A percentile compares a stretch with the other conserved stretches of the same genome.
Evolutionary conservation across 2,329 filamentous ascomycete genomes (phyloP).

Genomic region (Alternaria tenuissima): DNA sequence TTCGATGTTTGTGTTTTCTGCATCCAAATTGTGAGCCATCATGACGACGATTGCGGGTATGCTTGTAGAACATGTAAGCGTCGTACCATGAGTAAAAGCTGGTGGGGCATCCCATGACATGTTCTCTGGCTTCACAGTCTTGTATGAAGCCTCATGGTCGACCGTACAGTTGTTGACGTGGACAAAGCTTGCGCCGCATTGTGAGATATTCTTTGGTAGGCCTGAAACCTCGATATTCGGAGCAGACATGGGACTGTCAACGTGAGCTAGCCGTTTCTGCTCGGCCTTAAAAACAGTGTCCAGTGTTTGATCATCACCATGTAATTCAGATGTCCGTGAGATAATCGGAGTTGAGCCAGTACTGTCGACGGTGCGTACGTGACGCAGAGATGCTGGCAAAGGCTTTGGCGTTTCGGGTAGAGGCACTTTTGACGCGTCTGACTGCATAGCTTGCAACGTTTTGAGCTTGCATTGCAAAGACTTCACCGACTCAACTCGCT

Average conservation of each 20-base stretch:
- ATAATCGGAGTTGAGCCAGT: conserved; percentile 29
- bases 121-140: not conserved
- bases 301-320: not conserved
- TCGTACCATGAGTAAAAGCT: conserved; percentile 24
- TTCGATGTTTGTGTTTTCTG: conserved; percentile 10
- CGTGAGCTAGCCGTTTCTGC: not conserved
- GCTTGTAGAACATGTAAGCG: not conserved
- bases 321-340: not conserved
- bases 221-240: not conserved
- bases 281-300: not conserved
- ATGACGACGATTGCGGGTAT: conserved; percentile 11
- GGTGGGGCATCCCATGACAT: not conserved
- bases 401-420: conserved; percentile 10
- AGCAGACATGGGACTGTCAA: not conserved
- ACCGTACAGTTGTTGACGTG: not conserved
- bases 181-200: not conserved
- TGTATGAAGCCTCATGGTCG: not conserved
- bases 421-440: conserved; percentile 10
- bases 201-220: not conserved
- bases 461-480: conserved; percentile 7
- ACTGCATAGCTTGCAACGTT: not conserved
- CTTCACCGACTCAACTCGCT: conserved; percentile 27
- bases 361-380: conserved; percentile 35
- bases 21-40: conserved; percentile 20
- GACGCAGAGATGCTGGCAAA: conserved; percentile 12